Evolutionary conservation across 345 rosid species (phyloP).

Genomic region (Nasturtium officinale): DNA sequence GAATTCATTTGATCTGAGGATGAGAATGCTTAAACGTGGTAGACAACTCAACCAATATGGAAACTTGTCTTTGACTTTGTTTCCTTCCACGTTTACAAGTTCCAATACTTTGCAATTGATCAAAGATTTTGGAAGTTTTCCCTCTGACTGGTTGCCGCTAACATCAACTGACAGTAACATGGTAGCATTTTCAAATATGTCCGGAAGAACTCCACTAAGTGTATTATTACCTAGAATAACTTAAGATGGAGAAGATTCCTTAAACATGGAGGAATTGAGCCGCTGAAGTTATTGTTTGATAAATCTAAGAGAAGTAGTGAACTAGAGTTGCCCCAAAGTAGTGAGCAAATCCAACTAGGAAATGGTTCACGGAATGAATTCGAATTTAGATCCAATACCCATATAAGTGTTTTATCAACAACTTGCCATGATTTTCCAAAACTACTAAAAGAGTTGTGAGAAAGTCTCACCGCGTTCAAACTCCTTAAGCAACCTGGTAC

Average conservation of each 20-base stretch:
- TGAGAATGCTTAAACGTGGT: conserved; percentile 38
- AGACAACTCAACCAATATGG: conserved; percentile 47
- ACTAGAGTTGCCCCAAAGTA: not conserved
- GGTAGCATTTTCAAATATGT: not conserved
- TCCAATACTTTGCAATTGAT: conserved; percentile 37
- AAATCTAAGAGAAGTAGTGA: conserved; percentile 50
- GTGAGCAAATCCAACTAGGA: conserved; percentile 44
- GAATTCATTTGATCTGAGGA: conserved; percentile 46
- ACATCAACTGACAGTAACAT: fast-evolving
- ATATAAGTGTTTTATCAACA: not conserved
- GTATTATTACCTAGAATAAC: conserved; percentile 14
- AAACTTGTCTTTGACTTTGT: conserved; percentile 41
- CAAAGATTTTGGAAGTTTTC: conserved; percentile 44
- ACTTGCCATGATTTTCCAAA: not conserved
- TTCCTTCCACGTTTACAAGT: conserved; percentile 44
- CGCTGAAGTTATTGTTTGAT: conserved; percentile 45
- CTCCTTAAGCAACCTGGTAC: not conserved
- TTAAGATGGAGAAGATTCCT: not conserved
- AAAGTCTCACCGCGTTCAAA: fast-evolving
- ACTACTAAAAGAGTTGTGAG: not conserved
- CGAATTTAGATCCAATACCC: not conserved
- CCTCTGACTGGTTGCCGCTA: conserved; percentile 28
- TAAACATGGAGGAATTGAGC: conserved; percentile 42
- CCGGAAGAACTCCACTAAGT: conserved; percentile 16
- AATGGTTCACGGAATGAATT: not conserved